Evolutionary conservation across 257 asterid species (phyloP), one percentile per base, ranked within the genome.

Genomic region (Handroanthus guayacan): DNA sequence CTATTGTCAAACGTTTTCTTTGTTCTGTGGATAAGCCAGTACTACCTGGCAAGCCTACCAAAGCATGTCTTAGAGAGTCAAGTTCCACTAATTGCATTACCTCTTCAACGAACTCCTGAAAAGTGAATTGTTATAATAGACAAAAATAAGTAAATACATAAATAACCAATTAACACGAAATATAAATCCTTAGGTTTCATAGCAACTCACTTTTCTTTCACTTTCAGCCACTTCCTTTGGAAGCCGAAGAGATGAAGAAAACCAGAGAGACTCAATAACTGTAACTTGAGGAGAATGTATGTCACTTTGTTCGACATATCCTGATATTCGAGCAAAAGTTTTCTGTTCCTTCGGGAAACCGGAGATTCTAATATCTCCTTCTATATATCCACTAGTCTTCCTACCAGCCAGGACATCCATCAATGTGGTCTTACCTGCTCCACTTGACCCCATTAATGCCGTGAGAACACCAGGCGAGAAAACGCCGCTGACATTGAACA

Each of bases 251-350:
- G 80, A 86, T 31, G 97, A 86, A 69, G 98, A 92, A 83, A 92
- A 92, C 84, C 76, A 83, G 38, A 92, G 92, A 69, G 98, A 94
- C 87, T 94, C 98, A 3, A 61, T 50, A 54, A 94, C 89, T 34
- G 98, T 94, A 63, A 94, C 96, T 76, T 91, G 98, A 43, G 98
- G 98, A 62, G 98, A 94, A 85, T 91, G 98, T 79, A 94, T 91
- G 74, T 94, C 98, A 54, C 84, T 89, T 83, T 94, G 97, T 83
- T 94, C 98, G 67, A 92, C 97, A 82, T 94, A 94, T 82, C 98
- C 98, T 14, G 97, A 87, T 74, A 94, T 75, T 82, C 97, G 84
- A 51, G 97, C 97, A 82, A 94, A 92, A 18, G 97, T 86, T 12
- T 74, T 81, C 36, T 94, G 98, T 66, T 90, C 86, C 86, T 94